Conservation (phyloP, 805 yeast species). For the Pichia deserticola region DNA sequence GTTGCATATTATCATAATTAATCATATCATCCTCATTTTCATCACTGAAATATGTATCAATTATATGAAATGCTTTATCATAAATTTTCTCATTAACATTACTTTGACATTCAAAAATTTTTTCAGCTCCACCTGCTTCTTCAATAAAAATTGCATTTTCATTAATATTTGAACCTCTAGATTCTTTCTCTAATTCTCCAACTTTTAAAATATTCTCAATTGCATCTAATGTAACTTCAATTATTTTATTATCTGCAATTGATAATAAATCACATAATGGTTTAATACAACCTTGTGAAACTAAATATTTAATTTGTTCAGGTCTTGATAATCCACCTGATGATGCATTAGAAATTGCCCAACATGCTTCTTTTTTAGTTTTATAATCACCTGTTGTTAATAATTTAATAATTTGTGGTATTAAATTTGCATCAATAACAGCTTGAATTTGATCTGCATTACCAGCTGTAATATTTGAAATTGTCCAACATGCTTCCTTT, state of each 20-base stretch:
- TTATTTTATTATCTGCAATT: constrained; percentile 83
- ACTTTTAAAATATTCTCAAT: constrained; percentile 87
- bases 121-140: constrained; percentile 98
- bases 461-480: constrained; percentile 97
- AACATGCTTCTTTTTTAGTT: constrained; percentile 97
- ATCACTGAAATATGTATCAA: constrained; percentile 89
- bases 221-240: constrained; percentile 93
- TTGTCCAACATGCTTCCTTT: constrained; percentile 98
- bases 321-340: constrained; percentile 91
- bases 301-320: constrained; percentile 88
- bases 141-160: constrained; percentile 88
- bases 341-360: constrained; percentile 98
- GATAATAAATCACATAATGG: constrained; percentile 90
- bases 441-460: constrained; percentile 93
- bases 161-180: constrained; percentile 60
- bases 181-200: constrained; percentile 89
- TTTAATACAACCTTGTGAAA: constrained; percentile 91
- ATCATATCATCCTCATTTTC: constrained; percentile 46
- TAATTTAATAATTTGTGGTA: constrained; percentile 82
- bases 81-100: constrained; percentile 90
- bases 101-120: constrained; percentile 86
- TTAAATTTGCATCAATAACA: constrained; percentile 87
- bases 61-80: constrained; percentile 81
- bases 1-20: constrained; percentile 49
- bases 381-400: constrained; percentile 80